A percentile compares a stretch with the other conserved stretches of the same genome.
Conservation (phyloP, 1,284 basidiomycete genomes). For the Gastroboletus turbinatus region DNA sequence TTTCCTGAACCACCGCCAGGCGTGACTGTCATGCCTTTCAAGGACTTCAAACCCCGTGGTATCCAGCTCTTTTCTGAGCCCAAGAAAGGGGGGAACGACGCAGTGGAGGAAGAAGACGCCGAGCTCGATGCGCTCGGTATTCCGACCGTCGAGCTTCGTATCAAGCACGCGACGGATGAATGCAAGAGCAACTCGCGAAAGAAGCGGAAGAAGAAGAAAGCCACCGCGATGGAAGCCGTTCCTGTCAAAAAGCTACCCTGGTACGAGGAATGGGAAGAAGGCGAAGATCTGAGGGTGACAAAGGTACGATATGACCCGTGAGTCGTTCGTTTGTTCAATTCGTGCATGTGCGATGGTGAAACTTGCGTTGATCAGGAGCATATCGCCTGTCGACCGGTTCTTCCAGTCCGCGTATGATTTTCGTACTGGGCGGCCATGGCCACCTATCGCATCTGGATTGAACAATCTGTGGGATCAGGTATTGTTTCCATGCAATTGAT, state of each 20-base stretch:
- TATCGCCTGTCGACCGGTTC: conserved; percentile 51
- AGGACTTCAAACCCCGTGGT: conserved; percentile 57
- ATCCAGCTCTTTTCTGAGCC: conserved; percentile 44
- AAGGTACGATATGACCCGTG: conserved; percentile 44
- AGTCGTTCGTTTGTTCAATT: conserved; percentile 19
- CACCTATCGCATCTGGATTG: conserved; percentile 41
- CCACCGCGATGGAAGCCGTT: conserved; percentile 25
- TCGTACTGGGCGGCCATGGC: conserved; percentile 52
- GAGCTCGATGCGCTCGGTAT: conserved; percentile 64
- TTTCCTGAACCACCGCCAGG: conserved; percentile 55
- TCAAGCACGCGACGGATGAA: conserved; percentile 51
- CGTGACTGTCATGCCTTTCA: conserved; percentile 58
- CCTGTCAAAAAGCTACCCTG: conserved; percentile 42
- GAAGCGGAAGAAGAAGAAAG: conserved; percentile 41
- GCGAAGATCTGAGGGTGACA: conserved; percentile 43
- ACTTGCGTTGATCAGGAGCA: conserved; percentile 33
- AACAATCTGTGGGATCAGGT: conserved; percentile 64
- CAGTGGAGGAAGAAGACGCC: conserved; percentile 40
- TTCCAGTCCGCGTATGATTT: conserved; percentile 58
- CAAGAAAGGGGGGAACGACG: conserved; percentile 29
- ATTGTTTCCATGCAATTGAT: not conserved
- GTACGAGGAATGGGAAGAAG: conserved; percentile 67
- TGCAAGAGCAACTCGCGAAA: conserved; percentile 44
- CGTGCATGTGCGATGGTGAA: not conserved
- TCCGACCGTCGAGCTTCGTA: conserved; percentile 56